phyloP scores from a whole-genome alignment of 257 asterid species.

The Thymus mandschuricus region DNA sequence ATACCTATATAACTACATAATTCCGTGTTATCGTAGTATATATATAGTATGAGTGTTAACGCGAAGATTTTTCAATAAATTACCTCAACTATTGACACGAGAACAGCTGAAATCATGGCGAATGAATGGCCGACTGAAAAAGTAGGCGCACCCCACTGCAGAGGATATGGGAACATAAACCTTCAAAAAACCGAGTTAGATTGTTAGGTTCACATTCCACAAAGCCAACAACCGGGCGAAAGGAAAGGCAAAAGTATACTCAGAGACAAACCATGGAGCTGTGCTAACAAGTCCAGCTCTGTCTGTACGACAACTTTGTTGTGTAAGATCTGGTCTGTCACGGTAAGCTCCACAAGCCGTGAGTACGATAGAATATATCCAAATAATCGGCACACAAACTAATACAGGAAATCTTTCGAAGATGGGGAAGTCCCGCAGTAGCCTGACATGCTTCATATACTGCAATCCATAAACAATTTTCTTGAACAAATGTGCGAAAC shows the following conservation, averaged over 20 bases:
- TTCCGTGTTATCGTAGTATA: too few species aligned
- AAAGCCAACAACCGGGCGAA: not conserved
- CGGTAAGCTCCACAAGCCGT: conserved; percentile 89
- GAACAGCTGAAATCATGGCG: conserved; percentile 97
- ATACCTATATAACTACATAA: not conserved
- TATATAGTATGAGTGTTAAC: not conserved
- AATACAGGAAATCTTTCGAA: conserved; percentile 80
- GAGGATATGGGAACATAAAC: conserved; percentile 89
- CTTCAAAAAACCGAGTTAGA: conserved; percentile 40
- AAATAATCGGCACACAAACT: conserved; percentile 61
- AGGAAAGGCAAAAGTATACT: not conserved
- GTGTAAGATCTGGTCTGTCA: conserved; percentile 54
- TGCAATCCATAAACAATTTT: conserved; percentile 46
- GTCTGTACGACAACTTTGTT: conserved; percentile 82
- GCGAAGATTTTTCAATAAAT: not conserved
- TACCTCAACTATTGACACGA: conserved; percentile 97
- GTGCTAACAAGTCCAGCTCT: conserved; percentile 70
- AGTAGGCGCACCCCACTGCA: conserved; percentile 97
- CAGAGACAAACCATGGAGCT: conserved; percentile 76
- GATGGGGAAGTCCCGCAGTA: conserved; percentile 70
- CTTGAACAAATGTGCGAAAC: conserved; percentile 33
- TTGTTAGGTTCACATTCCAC: conserved; percentile 19
- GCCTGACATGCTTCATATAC: conserved; percentile 88
- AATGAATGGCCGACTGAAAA: conserved; percentile 80
- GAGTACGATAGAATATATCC: conserved; percentile 73